Percentiles rank a stretch among this genome's conserved stretches.
Evolutionary conservation across 345 rosid species (phyloP).

Genomic region (Eutrema yunnanense): DNA sequence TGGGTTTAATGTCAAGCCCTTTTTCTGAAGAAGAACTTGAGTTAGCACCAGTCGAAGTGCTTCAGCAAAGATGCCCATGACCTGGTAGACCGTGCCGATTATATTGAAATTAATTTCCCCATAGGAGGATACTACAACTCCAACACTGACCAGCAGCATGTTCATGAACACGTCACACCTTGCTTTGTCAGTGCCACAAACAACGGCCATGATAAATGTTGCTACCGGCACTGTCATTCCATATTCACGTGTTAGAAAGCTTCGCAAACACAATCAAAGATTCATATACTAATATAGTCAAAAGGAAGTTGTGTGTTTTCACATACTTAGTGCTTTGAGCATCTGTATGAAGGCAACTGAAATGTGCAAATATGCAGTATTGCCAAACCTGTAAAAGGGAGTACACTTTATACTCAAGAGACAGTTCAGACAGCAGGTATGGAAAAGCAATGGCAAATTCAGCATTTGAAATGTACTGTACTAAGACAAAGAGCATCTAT

Average conservation of each 20-base stretch:
- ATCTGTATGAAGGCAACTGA: constrained; percentile 97
- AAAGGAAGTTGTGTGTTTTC: constrained; percentile 2
- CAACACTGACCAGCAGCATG: constrained; percentile 96
- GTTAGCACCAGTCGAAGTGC: constrained; percentile 95
- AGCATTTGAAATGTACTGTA: background rate
- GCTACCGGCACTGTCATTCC: constrained; percentile 89
- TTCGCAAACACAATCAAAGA: background rate
- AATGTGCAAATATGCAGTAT: constrained; percentile 83
- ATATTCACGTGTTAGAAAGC: constrained; percentile 15
- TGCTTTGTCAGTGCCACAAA: constrained; percentile 86
- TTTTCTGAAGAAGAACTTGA: constrained; percentile 90
- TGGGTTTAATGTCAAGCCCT: constrained; percentile 85
- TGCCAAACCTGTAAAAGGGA: constrained; percentile 66
- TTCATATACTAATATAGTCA: background rate
- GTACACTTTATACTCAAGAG: constrained; percentile 10
- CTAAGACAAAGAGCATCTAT: background rate
- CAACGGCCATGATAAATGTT: constrained; percentile 75
- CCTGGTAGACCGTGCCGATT: constrained; percentile 90
- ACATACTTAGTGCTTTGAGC: constrained; percentile 97
- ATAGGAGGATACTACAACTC: constrained; percentile 89
- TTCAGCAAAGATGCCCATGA: constrained; percentile 93
- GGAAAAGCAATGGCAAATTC: background rate
- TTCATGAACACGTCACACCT: constrained; percentile 87
- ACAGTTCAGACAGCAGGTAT: background rate
- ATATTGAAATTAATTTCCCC: constrained; percentile 93